Base-by-base conservation (phyloP, 2,329 filamentous ascomycete genomes). In the Reticulascus tulasneorum region DNA sequence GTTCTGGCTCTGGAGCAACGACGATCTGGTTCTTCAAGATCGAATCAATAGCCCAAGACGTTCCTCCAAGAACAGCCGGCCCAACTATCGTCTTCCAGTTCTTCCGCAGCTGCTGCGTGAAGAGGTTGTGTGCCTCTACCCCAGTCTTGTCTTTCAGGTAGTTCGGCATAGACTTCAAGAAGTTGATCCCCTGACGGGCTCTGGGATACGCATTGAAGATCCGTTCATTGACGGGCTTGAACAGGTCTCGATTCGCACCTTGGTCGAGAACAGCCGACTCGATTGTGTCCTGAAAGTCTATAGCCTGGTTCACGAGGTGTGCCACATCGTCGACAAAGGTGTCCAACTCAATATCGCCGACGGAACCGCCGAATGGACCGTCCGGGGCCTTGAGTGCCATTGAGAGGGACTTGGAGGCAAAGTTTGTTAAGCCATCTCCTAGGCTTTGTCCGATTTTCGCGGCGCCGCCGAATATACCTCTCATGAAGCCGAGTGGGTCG, bases 291-390 rank as follows among this genome's bases (percentile, higher is more conserved):
- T 35, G 33, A 5, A 35, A 29, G 8, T 27, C 12, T 8, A 22
- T 18, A 4, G 24, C 33, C 15, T 35, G 33, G 15, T 35, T 27
- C 20, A 27, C 33, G 19, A 35, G 19, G 7, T 29, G 23, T 6
- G 15, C 6, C 20, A 21, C 19, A 10, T 35, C 33, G 2, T 35
- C 8, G 2, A 10, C 18, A 7, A 35, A 27, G n/a, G 23, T 22
- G n/a, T 22, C 20, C 18, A 35, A 17, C 6, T 35, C 33, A 22
- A 35, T 35, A n/a, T n/a, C n/a, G n/a, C n/a, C n/a, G n/a, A n/a
- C n/a, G 6, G 25, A 18, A 7, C 23, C 24, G 7, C 33, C 15
- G 8, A 35, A 35, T 4, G 25, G 25, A 6, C 33, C 33, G 9
- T 27, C 33, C n/a, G 33, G 25, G 12, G 25, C 33, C 12, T n/a